These are phyloP conservation scores for Draba incana DNA, from an alignment of 345 rosid species.

Conservation along the genomic window DNA sequence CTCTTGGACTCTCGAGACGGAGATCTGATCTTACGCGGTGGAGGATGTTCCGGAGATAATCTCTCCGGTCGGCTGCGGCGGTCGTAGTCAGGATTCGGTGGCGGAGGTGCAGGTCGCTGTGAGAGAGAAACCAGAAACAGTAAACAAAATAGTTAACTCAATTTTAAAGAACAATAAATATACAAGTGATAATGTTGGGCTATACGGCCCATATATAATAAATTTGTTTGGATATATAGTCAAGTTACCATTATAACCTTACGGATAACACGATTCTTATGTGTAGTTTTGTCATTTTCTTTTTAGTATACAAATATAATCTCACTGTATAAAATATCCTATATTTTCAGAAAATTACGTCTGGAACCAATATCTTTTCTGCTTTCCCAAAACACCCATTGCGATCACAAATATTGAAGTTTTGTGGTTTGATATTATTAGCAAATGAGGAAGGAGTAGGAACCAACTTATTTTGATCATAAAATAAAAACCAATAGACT, in stretches of 20 bases:
- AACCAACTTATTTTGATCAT: constrained; percentile 1
- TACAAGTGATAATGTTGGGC: neutral
- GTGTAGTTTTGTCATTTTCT: no score
- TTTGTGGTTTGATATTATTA: constrained; percentile 4
- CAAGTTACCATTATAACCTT: neutral
- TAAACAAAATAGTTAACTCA: constrained; percentile 1
- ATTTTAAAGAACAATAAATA: no score
- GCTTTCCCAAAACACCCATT: neutral
- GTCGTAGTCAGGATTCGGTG: constrained; percentile 46
- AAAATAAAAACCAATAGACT: constrained; percentile 12
- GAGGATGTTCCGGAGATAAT: constrained; percentile 50
- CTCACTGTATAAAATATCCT: no score
- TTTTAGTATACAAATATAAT: no score
- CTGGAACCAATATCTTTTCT: neutral
- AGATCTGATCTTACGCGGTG: constrained; percentile 48
- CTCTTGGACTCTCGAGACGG: constrained; percentile 65
- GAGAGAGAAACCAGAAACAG: constrained; percentile 43
- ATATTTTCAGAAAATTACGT: neutral
- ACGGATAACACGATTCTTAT: no score
- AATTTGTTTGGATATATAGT: constrained; percentile 23
- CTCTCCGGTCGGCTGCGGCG: constrained; percentile 59
- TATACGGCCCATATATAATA: constrained; percentile 33
- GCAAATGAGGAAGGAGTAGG: neutral
- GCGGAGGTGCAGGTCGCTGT: constrained; percentile 44
- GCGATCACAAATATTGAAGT: neutral